Evolutionary conservation across 805 yeast genomes (phyloP), one percentile per base, ranked within the genome.

Genomic region (Schizosaccharomyces pombe): DNA sequence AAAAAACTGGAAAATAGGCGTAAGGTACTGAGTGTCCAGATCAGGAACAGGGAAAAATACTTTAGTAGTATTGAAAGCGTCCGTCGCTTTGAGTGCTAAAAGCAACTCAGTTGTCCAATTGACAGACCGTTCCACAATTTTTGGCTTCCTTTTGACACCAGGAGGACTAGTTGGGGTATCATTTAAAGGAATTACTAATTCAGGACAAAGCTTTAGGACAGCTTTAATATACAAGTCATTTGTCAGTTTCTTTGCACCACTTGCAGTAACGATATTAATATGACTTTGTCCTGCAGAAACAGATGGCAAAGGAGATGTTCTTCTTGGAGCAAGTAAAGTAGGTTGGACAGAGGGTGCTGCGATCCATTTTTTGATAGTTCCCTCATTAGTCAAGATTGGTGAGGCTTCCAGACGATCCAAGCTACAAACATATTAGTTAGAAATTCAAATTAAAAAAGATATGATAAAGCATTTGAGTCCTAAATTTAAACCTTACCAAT

Each of bases 81-180:
- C 14, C 1, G 19, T 19, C 28, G 19, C 4, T 26, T 22, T n/a
- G 14, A 22, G 9, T 57, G 58, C 31, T 66, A 28, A 47, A 62
- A 64, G 6, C 54, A 55, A n/a, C 19, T 32, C 53, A 62, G 66
- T 31, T 56, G 55, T 11, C 47, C 30, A 26, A 55, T 39, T 14
- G 62, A 52, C 29, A 67, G 57, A 31, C 65, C 73, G 60, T 14
- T 47, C 22, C n/a, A 60, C 56, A 70, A 70, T 67, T 54, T 68
- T 68, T 30, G 62, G 60, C 16, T 60, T 56, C 40, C 72, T 58
- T 57, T 70, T 69, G 29, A 59, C 58, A 5, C 72, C 73, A 19
- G 58, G 53, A n/a, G 52, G 47, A 43, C 33, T 52, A 14, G 52
- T 19, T 26, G 54, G 56, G 6, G 34, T 30, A 3, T 30, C 32